phyloP scores from a whole-genome alignment of 139 green algal genomes.

The Ettlia oleoabundans region DNA sequence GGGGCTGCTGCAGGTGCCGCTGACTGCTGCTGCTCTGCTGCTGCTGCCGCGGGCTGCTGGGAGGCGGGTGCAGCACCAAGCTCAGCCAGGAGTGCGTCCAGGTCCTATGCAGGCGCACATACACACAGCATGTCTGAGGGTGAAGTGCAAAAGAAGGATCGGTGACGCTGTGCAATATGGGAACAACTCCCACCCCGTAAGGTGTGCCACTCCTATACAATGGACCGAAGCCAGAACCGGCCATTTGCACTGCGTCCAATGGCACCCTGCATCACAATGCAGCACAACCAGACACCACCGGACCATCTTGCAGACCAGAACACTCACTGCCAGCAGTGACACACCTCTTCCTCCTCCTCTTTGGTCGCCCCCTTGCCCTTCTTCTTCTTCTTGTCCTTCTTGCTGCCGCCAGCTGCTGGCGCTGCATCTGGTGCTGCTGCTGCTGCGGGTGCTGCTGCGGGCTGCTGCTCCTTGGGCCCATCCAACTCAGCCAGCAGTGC shows the following conservation, averaged over 20 bases:
- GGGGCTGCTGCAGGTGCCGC: conserved; percentile 13
- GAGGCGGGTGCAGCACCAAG: conserved; percentile 38
- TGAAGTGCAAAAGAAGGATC: no score
- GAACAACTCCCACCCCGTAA: no score
- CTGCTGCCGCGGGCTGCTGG: conserved; percentile 25
- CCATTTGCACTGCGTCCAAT: no score
- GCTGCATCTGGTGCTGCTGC: neutral
- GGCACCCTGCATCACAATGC: no score
- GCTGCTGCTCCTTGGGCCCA: conserved; percentile 35
- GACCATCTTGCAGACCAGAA: neutral
- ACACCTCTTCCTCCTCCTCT: conserved; percentile 54
- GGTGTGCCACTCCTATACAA: no score
- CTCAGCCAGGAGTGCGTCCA: conserved; percentile 75
- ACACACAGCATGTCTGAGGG: neutral
- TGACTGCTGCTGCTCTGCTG: conserved; percentile 33
- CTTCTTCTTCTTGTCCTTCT: conserved; percentile 72
- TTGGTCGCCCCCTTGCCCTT: conserved; percentile 48
- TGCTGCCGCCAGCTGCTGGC: conserved; percentile 40
- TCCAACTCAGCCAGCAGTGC: conserved; percentile 79
- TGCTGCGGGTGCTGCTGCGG: neutral
- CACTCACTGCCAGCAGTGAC: neutral
- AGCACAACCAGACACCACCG: neutral
- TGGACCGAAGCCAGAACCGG: no score
- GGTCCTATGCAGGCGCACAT: conserved; percentile 48
- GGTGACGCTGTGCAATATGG: no score